Base-by-base conservation (phyloP, 345 rosid species). In the Eucalyptus polyanthemos region DNA sequence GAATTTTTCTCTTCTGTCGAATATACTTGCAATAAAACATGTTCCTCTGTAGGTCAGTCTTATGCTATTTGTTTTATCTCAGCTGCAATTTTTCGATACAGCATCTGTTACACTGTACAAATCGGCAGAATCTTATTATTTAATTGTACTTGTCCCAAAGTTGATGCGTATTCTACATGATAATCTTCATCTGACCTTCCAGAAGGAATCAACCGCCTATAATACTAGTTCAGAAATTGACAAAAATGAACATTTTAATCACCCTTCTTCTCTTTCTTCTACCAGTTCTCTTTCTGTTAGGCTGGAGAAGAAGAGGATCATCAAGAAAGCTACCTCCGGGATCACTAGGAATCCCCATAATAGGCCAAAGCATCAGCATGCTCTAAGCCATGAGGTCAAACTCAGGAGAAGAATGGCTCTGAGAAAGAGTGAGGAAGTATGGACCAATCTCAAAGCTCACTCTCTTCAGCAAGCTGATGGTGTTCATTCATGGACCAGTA, bases 371-470 rank as follows among this genome's bases (percentile, higher is more conserved):
- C 51, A 50, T 50, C 3, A 3, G 3, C 51, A 50, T 50, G 86
- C 94, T 92, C 50, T 90, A 91, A 22, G 91, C 94, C 80, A 92
- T 92, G 95, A 89, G 89, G 90, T 91, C 95, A 65, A 94, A 94
- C 90, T 92, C 92, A 1, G 93, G 92, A 8, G 94, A 94, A 4
- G 47, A 92, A 49, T 92, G 95, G 94, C n/a, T 94, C 44, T 89
- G 80, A 27, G 87, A 87, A 42, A 90, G 95, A 67, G 90, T 88
- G 40, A 67, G 62, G 14, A 93, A 92, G 86, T 93, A 95, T 42
- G 95, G 96, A 45, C 94, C 95, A 1, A 80, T 94, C 62, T 93
- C 94, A 4, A 94, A 94, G 91, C 92, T 94, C 65, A 92, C 87
- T 58, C 93, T 94, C 11, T 93, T 44, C 10, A 92, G 94, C 2